Conservation (phyloP, 2,329 filamentous ascomycete species). For the Colletotrichum brevisporum region DNA sequence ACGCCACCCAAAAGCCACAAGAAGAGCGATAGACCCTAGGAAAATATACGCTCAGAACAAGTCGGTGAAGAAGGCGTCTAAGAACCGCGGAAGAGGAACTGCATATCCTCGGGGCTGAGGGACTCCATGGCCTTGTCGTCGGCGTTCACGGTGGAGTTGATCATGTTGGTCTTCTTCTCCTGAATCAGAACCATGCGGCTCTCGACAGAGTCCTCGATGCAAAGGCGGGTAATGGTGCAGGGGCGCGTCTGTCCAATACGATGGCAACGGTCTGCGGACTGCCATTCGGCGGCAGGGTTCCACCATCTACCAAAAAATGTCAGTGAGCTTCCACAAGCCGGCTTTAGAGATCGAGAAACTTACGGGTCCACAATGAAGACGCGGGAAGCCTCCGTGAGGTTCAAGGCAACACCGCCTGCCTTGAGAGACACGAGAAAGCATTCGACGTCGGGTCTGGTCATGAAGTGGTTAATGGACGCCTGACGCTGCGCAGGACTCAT, state of each 20-base stretch:
- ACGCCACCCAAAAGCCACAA: conserved; percentile 14
- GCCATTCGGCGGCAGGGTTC: conserved; percentile 99
- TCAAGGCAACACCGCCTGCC: conserved; percentile 94
- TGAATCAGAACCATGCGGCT: conserved; percentile 95
- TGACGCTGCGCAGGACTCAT: conserved; percentile 97
- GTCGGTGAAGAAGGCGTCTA: neutral
- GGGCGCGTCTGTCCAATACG: conserved; percentile 95
- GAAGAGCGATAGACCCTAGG: neutral
- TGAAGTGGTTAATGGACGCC: conserved; percentile 95
- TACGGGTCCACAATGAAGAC: conserved; percentile 98
- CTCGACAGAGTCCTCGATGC: conserved; percentile 97
- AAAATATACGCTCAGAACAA: neutral
- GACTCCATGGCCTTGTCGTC: conserved; percentile 94
- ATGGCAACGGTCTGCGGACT: conserved; percentile 93
- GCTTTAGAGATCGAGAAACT: conserved; percentile 56
- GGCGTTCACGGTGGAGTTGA: conserved; percentile 95
- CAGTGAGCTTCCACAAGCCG: conserved; percentile 33
- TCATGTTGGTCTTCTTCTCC: conserved; percentile 99
- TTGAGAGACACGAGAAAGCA: conserved; percentile 97
- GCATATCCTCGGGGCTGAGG: conserved; percentile 90
- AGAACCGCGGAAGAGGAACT: conserved; percentile 90
- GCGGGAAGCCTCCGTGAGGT: conserved; percentile 92
- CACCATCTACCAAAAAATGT: conserved; percentile 78
- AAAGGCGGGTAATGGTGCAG: conserved; percentile 93
- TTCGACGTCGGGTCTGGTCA: conserved; percentile 94